Base-by-base conservation (phyloP, 1,284 basidiomycete species). In the Singerocomus inundabilis region DNA sequence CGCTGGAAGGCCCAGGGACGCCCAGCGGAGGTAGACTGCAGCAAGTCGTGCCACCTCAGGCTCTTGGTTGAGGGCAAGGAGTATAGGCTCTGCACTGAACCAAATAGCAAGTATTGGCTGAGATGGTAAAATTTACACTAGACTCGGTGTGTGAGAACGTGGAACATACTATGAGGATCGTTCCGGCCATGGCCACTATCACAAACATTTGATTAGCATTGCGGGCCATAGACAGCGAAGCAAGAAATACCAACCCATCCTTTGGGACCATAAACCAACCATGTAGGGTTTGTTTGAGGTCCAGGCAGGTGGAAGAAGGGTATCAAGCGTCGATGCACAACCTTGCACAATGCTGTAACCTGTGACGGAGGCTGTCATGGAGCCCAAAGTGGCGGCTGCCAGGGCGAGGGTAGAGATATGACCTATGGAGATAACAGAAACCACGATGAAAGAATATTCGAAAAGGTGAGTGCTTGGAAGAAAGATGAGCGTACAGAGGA, bases 181-280 rank as follows among this genome's bases (percentile, higher is more conserved):
- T 73, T 12, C 74, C 68, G 73, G 86, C 81, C 32, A 93, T 81
- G 30, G 94, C 77, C 39, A 73, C 86, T 91, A 55, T 33, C 11
- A 5, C n/a, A 51, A 37, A 40, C 11, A 25, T 18, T n/a, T 35
- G 21, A 44, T 66, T 11, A 55, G 45, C 30, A 38, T 34, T 18
- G 18, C 15, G 10, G 6, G 16, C 26, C 28, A 39, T 29, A n/a
- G 7, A 16, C 12, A 33, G 16, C 28, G 38, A 21, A 35, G 15
- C 5, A 30, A 35, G 37, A 35, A 50, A 43, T 38, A 38, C 72
- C 77, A 53, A 86, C 84, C 70, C 88, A 93, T 93, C 57, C 94
- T 77, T 67, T 95, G 93, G 6, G 88, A 73, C 93, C 93, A 97
- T 5, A 97, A 75, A 5, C 94, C 94, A n/a, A 98, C 92, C 16